Percentiles rank a stretch among this genome's conserved stretches.
Evolutionary conservation across 805 yeast genomes (phyloP).

Genomic region (Yarrowia sp.): DNA sequence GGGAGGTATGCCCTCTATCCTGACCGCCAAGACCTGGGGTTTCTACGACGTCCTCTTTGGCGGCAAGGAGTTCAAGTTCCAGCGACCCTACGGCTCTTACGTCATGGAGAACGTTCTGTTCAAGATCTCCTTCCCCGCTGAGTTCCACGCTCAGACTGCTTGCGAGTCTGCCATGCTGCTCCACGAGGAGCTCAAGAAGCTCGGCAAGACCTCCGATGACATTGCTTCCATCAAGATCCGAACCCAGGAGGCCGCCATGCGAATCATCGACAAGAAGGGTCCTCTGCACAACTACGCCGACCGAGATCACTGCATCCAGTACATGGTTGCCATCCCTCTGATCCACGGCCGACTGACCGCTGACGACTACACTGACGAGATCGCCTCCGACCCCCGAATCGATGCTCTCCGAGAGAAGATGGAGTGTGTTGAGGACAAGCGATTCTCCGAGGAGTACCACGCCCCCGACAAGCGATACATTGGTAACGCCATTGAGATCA

Average conservation of each 20-base stretch:
- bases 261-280: conserved; percentile 66
- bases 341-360: conserved; percentile 64
- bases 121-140: conserved; percentile 70
- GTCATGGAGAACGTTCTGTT: conserved; percentile 69
- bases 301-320: conserved; percentile 69
- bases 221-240: conserved; percentile 59
- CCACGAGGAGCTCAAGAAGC: conserved; percentile 50
- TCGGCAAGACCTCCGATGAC: conserved; percentile 58
- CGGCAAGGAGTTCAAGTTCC: conserved; percentile 61
- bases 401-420: conserved; percentile 62
- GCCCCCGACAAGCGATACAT: conserved; percentile 64
- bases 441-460: conserved; percentile 61
- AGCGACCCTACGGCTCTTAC: conserved; percentile 61
- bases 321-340: conserved; percentile 66
- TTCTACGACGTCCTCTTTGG: conserved; percentile 66
- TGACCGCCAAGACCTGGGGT: conserved; percentile 68
- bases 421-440: conserved; percentile 59
- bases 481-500: conserved; percentile 61
- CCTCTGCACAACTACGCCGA: conserved; percentile 69
- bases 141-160: conserved; percentile 71
- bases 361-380: conserved; percentile 60
- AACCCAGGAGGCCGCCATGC: conserved; percentile 67
- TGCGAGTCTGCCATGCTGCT: conserved; percentile 63
- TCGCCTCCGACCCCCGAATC: conserved; percentile 61
- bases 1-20: conserved; percentile 63